These are phyloP conservation scores for Zygosaccharomyces bisporus DNA, from an alignment of 805 yeast species.

Conservation along the genomic window DNA sequence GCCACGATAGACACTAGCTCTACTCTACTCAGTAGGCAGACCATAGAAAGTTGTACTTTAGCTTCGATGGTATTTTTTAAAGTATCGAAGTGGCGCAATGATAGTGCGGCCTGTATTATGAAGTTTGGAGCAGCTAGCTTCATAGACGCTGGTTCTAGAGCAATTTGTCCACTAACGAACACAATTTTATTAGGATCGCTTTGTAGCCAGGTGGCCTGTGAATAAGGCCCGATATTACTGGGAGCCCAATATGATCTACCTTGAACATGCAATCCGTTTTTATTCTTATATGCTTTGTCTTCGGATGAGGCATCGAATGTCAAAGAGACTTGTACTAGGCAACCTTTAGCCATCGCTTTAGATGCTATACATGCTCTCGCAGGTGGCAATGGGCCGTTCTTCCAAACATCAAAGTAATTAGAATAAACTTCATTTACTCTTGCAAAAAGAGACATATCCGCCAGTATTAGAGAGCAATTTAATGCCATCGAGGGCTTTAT, in stretches of 20 bases:
- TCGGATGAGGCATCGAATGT: conserved; percentile 38
- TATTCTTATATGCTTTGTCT: conserved; percentile 27
- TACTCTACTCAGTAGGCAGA: conserved; percentile 51
- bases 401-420: conserved; percentile 42
- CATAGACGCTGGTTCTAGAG: conserved; percentile 73
- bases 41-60: conserved; percentile 42
- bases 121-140: conserved; percentile 36
- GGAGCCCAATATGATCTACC: conserved; percentile 98
- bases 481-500: conserved; percentile 48
- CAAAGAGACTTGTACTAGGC: conserved; percentile 53
- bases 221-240: conserved; percentile 95
- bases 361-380: conserved; percentile 83
- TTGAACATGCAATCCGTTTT: conserved; percentile 81
- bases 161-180: conserved; percentile 85
- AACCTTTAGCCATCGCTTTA: conserved; percentile 33
- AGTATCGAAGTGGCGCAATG: conserved; percentile 71
- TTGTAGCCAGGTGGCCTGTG: conserved; percentile 61
- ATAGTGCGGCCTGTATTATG: conserved; percentile 43
- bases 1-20: conserved; percentile 33
- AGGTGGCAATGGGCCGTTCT: conserved; percentile 65
- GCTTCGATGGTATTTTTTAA: conserved; percentile 56
- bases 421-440: conserved; percentile 60
- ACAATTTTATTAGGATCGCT: conserved; percentile 50
- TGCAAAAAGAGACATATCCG: conserved; percentile 62
- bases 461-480: conserved; percentile 56